Base-by-base conservation (phyloP, 805 yeast genomes). In the Nakazawaea ernobii region DNA sequence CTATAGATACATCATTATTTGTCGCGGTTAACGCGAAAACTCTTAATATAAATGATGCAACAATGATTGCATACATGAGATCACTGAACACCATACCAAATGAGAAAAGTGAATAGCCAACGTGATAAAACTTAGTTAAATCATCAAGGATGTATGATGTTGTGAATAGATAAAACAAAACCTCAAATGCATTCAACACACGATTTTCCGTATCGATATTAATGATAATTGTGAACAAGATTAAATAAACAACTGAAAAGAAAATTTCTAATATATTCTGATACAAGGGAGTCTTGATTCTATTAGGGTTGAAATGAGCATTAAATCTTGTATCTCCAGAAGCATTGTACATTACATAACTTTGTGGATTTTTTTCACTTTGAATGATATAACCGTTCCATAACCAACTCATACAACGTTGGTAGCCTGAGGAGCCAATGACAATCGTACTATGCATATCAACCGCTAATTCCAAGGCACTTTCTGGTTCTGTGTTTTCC, bases 301-400 rank as follows among this genome's bases (percentile, higher is more conserved):
- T 71, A 45, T 83, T 88, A 0, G 96, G 92, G 55, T 84, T 81
- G 55, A 86, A 87, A 63, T 89, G 97, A 2, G 75, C 63, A 45
- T 65, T 53, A 49, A 86, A 68, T 11, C 72, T 67, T 4, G 80
- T 67, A 24, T 81, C 78, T 0, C 80, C 71, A 11, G 82, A 75
- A 0, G 80, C 80, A 51, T 73, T 75, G 61, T 84, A 87, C 48
- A 82, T 58, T 26, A 79, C 82, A 56, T 84, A 89, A 13, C 81
- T 79, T 24, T 77, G 73, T 6, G 94, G 87, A 59, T 87, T 88
- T 11, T 61, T 63, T 10, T 81, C 77, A 20, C 84, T 77, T 64
- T 88, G 96, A 43, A 86, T 74, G 52, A 89, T 86, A 95, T 96
- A 87, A 28, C 97, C 97, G 48, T 91, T 70, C 97, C 97, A 89